These are phyloP conservation scores for Metschnikowia proteae DNA, from an alignment of 805 yeast species.

Conservation along the genomic window DNA sequence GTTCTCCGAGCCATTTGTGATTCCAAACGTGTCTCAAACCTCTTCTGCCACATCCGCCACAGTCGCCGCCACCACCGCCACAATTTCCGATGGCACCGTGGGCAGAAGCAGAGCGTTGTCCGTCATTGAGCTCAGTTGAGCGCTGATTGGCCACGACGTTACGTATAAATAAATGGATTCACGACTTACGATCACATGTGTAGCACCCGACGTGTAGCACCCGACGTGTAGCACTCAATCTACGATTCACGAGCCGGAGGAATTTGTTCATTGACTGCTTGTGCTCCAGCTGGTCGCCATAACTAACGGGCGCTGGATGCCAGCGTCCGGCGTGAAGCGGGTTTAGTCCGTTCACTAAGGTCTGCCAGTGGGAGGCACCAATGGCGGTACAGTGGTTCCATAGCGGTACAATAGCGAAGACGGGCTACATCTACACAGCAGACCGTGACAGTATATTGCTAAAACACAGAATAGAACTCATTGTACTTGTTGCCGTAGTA, in stretches of 20 bases:
- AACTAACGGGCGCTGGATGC: no score
- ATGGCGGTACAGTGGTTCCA: no score
- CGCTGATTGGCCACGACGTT: background rate
- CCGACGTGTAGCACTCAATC: no score
- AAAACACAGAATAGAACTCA: conserved; percentile 52
- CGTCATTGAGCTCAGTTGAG: conserved; percentile 25
- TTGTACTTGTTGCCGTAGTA: conserved; percentile 75
- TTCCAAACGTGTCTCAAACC: conserved; percentile 60
- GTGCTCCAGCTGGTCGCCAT: no score
- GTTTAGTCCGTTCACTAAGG: no score
- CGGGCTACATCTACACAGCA: no score
- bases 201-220: no score
- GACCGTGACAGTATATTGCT: background rate
- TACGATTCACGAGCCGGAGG: no score
- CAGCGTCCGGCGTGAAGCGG: no score
- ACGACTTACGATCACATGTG: background rate
- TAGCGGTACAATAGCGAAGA: no score
- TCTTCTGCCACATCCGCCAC: conserved; percentile 23
- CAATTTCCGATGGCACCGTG: conserved; percentile 13
- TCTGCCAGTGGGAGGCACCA: no score
- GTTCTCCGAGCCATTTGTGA: conserved; percentile 58
- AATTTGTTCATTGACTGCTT: no score
- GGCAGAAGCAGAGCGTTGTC: conserved; percentile 22
- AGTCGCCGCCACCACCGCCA: conserved; percentile 10
- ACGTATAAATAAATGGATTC: background rate